Evolutionary conservation across 495 filamentous ascomycete genomes (phyloP).

Genomic region (Penicillium daleae): DNA sequence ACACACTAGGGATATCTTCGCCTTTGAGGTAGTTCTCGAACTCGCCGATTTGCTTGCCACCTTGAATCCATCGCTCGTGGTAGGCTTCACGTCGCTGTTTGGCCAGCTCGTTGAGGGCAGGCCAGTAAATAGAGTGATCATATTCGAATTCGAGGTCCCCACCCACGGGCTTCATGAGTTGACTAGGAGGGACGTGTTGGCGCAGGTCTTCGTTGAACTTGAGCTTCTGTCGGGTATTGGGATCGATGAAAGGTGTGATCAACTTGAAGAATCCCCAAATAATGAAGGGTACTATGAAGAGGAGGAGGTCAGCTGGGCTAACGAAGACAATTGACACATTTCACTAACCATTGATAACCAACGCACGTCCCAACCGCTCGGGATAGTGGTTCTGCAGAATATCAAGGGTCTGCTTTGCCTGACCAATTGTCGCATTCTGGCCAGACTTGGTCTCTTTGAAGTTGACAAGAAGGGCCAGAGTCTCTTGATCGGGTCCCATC

Average conservation of each 20-base stretch:
- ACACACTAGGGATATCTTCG: slow-evolving; percentile 49
- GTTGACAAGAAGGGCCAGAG: slow-evolving; percentile 81
- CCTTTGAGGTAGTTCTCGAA: slow-evolving; percentile 80
- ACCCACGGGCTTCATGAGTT: slow-evolving; percentile 68
- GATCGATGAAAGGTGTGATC: slow-evolving; percentile 95
- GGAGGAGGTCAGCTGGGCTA: slow-evolving; percentile 8
- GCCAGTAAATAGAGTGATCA: slow-evolving; percentile 87
- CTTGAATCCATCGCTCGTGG: slow-evolving; percentile 72
- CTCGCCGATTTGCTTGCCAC: slow-evolving; percentile 80
- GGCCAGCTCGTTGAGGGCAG: slow-evolving; percentile 71
- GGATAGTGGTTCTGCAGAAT: slow-evolving; percentile 96
- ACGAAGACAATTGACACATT: neutral
- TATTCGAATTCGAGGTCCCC: slow-evolving; percentile 77
- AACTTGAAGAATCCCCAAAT: slow-evolving; percentile 92
- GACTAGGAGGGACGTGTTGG: slow-evolving; percentile 73
- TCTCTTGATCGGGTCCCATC: slow-evolving; percentile 85
- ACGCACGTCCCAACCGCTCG: slow-evolving; percentile 84
- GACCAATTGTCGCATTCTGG: slow-evolving; percentile 72
- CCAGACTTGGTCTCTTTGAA: slow-evolving; percentile 79
- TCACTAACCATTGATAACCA: slow-evolving; percentile 79
- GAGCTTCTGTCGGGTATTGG: slow-evolving; percentile 85
- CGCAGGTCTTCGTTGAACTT: slow-evolving; percentile 90
- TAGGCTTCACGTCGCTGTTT: slow-evolving; percentile 60
- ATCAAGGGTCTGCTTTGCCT: slow-evolving; percentile 76
- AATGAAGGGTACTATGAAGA: slow-evolving; percentile 74